Conservation (phyloP, 345 rosid species). For the Aquilaria malaccensis region DNA sequence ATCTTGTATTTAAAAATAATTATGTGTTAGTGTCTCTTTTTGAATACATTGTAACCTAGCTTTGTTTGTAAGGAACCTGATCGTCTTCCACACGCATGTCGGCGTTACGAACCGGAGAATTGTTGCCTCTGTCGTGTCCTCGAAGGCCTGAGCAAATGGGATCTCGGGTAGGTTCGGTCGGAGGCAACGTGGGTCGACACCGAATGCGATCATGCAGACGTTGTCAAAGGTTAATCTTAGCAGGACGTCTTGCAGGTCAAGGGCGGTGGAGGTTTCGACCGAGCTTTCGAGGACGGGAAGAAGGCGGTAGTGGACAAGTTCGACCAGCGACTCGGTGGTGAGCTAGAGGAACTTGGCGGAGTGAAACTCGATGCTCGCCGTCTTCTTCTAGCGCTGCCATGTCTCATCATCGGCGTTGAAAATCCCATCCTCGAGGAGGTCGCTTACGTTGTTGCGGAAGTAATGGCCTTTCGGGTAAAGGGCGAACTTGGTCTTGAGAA, state of each 20-base stretch:
- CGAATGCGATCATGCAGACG: too few relatives aligned
- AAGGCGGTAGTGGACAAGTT: conserved; percentile 74
- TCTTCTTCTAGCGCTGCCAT: conserved; percentile 83
- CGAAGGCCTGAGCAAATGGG: conserved; percentile 85
- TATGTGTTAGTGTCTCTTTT: too few relatives aligned
- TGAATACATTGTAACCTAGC: too few relatives aligned
- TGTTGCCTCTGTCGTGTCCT: conserved; percentile 81
- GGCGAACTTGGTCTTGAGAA: conserved; percentile 76
- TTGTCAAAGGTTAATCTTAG: too few relatives aligned
- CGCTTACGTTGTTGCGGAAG: conserved; percentile 59
- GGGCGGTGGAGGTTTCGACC: conserved; percentile 12
- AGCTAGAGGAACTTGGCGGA: conserved; percentile 65
- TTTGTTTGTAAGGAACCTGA: conserved; percentile 35
- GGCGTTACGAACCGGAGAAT: conserved; percentile 66
- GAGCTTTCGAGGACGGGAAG: conserved; percentile 63
- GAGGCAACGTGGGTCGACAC: too few relatives aligned
- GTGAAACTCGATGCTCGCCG: conserved; percentile 90
- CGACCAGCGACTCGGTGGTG: conserved; percentile 55
- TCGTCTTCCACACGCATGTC: conserved; percentile 72
- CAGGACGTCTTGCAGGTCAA: too few relatives aligned
- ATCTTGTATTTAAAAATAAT: too few relatives aligned
- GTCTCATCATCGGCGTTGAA: conserved; percentile 80
- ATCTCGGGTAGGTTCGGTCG: conserved; percentile 28
- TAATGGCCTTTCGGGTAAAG: conserved; percentile 82
- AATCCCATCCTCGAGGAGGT: conserved; percentile 84